Evolutionary conservation across 169 alveolate genomes (phyloP).

Genomic region (Perkinsus marinus): DNA sequence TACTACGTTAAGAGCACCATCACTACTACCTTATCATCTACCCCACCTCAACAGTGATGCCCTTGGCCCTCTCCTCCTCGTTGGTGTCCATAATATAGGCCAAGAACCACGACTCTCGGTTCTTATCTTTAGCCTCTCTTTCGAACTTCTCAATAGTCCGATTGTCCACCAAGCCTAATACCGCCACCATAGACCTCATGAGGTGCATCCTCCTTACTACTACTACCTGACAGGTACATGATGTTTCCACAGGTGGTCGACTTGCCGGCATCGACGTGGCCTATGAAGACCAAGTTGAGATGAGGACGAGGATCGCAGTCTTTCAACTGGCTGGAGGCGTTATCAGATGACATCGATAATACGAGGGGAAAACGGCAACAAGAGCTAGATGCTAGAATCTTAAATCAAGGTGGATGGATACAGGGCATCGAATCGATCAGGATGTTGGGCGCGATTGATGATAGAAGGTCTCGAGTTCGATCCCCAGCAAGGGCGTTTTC

Average conservation of each 20-base stretch:
- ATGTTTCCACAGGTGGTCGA: constrained; percentile 95
- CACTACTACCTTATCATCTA: not conserved
- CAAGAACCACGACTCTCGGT: constrained; percentile 96
- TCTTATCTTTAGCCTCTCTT: constrained; percentile 93
- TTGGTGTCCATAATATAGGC: constrained; percentile 98
- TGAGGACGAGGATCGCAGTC: constrained; percentile 65
- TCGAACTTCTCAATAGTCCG: constrained; percentile 90
- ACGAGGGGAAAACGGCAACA: no score
- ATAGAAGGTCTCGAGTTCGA: not conserved
- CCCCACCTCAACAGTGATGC: constrained; percentile 98
- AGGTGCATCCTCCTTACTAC: not conserved
- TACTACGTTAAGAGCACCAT: no score
- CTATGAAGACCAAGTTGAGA: constrained; percentile 91
- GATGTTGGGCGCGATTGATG: not conserved
- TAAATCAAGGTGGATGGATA: not conserved
- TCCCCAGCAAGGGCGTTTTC: not conserved
- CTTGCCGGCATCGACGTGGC: constrained; percentile 99
- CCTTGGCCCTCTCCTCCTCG: constrained; percentile 95
- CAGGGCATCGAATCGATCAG: not conserved
- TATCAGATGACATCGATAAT: constrained; percentile 13
- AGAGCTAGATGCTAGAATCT: not conserved
- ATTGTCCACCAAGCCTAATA: constrained; percentile 83
- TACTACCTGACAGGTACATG: constrained; percentile 36
- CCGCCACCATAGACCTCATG: not conserved
- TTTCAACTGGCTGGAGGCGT: constrained; percentile 25